phyloP scores from a whole-genome alignment of 371 early-diverging fungal species.

The Mucor indicus region DNA sequence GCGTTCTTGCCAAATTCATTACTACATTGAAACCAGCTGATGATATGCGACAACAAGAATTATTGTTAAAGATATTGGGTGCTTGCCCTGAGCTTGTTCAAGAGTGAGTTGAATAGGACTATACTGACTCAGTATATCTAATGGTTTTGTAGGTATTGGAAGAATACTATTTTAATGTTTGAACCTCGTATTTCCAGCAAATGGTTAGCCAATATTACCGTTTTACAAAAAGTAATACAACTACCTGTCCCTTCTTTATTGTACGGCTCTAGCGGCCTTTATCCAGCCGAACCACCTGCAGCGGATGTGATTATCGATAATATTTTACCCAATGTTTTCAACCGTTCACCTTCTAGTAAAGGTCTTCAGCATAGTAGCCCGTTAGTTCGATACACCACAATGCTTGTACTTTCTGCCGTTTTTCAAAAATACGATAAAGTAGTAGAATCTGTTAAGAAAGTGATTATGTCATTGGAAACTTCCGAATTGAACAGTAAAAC shows the following conservation, averaged over 20 bases:
- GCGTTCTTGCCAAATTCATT: conserved; percentile 60
- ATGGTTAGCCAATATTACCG: conserved; percentile 77
- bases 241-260: conserved; percentile 69
- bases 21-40: conserved; percentile 63
- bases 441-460: conserved; percentile 23
- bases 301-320: conserved; percentile 60
- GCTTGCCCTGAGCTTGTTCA: conserved; percentile 80
- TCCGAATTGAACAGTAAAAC: conserved; percentile 2
- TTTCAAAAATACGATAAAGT: conserved; percentile 66
- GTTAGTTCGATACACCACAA: conserved; percentile 66
- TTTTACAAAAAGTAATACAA: conserved; percentile 65
- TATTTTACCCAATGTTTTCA: conserved; percentile 64
- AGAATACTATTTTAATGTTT: conserved; percentile 53
- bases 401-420: conserved; percentile 53
- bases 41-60: conserved; percentile 64
- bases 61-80: conserved; percentile 60
- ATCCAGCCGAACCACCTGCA: conserved; percentile 60
- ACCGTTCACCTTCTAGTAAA: conserved; percentile 55
- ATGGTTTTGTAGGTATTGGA: conserved; percentile 57
- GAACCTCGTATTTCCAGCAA: conserved; percentile 77
- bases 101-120: conserved; percentile 42
- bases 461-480: conserved; percentile 24
- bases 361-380: conserved; percentile 69
- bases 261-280: conserved; percentile 44
- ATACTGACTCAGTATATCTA: not conserved